Evolutionary conservation across 208 protist species (phyloP).

Genomic region (Vickermania spadyakhi): DNA sequence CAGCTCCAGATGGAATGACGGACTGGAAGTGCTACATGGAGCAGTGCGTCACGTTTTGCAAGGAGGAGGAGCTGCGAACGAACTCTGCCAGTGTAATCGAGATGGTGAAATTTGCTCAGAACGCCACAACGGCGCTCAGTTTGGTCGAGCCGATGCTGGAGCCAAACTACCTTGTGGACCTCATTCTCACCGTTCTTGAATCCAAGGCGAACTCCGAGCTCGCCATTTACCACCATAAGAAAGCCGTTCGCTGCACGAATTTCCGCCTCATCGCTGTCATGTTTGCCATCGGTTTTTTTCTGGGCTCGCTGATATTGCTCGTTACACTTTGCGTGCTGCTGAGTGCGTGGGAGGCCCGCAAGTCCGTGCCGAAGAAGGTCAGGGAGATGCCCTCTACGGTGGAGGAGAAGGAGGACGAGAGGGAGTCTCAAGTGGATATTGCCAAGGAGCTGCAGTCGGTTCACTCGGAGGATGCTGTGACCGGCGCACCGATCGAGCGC

Average conservation of each 20-base stretch:
- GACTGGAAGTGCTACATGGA: constrained; percentile 38
- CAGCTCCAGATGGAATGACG: constrained; percentile 20
- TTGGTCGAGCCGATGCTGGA: constrained; percentile 49
- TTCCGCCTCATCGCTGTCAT: constrained; percentile 32
- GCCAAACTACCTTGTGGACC: constrained; percentile 79
- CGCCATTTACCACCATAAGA: constrained; percentile 1
- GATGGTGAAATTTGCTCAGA: constrained; percentile 21
- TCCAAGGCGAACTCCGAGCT: constrained; percentile 6
- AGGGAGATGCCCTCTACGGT: background rate
- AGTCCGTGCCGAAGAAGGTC: background rate
- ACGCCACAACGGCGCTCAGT: constrained; percentile 50
- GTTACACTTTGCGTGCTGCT: constrained; percentile 61
- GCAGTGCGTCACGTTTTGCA: constrained; percentile 13
- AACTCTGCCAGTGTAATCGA: constrained; percentile 22
- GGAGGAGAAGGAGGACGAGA: background rate
- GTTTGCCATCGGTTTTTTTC: constrained; percentile 60
- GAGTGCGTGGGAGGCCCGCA: constrained; percentile 14
- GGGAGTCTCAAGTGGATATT: background rate
- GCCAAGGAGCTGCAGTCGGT: background rate
- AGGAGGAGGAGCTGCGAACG: background rate
- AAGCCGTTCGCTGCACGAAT: constrained; percentile 22
- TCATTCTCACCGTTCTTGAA: constrained; percentile 29
- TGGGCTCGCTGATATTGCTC: constrained; percentile 65
- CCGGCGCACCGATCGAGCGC: background rate
- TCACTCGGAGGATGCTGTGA: background rate